These are phyloP conservation scores for Fistulifera pelliculosa DNA, from an alignment of 108 stramenopile species.

Conservation along the genomic window DNA sequence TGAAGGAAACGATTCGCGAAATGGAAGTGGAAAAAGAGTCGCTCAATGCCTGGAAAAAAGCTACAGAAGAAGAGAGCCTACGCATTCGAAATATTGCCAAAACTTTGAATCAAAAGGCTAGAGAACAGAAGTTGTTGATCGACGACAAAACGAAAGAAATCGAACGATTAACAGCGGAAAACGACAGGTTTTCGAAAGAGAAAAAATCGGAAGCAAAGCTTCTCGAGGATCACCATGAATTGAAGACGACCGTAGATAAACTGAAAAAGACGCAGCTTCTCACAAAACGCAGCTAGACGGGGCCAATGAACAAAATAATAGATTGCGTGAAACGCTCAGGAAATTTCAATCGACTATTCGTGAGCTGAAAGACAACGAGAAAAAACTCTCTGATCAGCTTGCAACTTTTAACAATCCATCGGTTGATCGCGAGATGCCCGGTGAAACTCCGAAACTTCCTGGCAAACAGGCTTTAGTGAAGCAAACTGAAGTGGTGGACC, in stretches of 20 bases:
- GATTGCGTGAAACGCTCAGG: constrained; percentile 34
- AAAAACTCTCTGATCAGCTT: constrained; percentile 10
- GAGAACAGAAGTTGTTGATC: constrained; percentile 29
- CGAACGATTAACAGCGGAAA: constrained; percentile 24
- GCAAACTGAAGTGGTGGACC: constrained; percentile 7
- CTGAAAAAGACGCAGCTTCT: constrained; percentile 22
- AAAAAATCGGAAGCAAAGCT: constrained; percentile 9
- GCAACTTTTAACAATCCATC: constrained; percentile 10
- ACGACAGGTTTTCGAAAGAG: constrained; percentile 18
- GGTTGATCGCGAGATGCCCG: constrained; percentile 7
- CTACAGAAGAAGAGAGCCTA: constrained; percentile 49
- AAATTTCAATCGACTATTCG: constrained; percentile 35
- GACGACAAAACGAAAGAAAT: constrained; percentile 33
- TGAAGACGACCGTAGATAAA: constrained; percentile 26
- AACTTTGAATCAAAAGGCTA: constrained; percentile 55
- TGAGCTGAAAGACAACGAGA: constrained; percentile 26
- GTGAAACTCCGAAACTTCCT: constrained; percentile 5
- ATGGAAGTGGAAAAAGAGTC: constrained; percentile 35
- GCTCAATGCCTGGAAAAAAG: constrained; percentile 38
- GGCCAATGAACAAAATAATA: constrained; percentile 40
- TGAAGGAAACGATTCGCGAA: constrained; percentile 46
- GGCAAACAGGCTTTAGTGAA: neutral
- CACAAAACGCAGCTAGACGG: constrained; percentile 35
- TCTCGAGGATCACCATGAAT: constrained; percentile 31
- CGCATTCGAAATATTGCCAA: constrained; percentile 47